phyloP scores from a whole-genome alignment of 805 yeast species.

The Kodamaea jinghongensis region DNA sequence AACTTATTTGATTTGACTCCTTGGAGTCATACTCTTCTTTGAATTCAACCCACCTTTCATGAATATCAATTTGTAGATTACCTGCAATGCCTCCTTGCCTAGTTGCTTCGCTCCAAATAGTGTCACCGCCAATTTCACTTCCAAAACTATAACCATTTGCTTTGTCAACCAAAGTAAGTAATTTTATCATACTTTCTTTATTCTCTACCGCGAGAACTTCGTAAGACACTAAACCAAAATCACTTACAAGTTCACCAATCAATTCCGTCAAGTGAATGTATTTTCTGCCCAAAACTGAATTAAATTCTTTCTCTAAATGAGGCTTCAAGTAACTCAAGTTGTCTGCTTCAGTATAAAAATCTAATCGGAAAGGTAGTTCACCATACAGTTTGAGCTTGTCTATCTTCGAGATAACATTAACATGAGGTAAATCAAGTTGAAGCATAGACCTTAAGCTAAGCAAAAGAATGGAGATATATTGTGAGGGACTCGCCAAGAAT shows the following conservation, averaged over 20 bases:
- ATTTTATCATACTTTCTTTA: conserved; percentile 83
- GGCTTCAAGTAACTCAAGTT: conserved; percentile 72
- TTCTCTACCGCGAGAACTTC: conserved; percentile 91
- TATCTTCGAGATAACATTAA: conserved; percentile 89
- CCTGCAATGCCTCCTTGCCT: conserved; percentile 66
- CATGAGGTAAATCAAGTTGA: conserved; percentile 87
- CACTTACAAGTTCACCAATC: conserved; percentile 80
- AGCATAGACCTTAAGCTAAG: conserved; percentile 88
- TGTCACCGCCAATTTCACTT: conserved; percentile 94
- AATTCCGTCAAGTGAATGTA: conserved; percentile 69
- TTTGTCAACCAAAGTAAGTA: conserved; percentile 76
- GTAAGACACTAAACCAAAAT: conserved; percentile 81
- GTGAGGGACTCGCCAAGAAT: conserved; percentile 82
- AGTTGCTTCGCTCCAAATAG: conserved; percentile 95
- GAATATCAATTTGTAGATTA: conserved; percentile 62
- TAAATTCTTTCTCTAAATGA: conserved; percentile 66
- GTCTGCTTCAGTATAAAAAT: conserved; percentile 90
- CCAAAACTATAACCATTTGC: conserved; percentile 95
- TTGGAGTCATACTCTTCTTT: conserved; percentile 71
- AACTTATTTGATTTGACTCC: conserved; percentile 32
- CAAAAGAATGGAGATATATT: conserved; percentile 77
- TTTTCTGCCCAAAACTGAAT: conserved; percentile 56
- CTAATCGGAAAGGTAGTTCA: conserved; percentile 73
- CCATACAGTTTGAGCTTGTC: conserved; percentile 80
- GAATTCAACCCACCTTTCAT: conserved; percentile 92